These are phyloP conservation scores for Blastomyces parvus DNA, from an alignment of 2,329 filamentous ascomycete species.

Conservation along the genomic window DNA sequence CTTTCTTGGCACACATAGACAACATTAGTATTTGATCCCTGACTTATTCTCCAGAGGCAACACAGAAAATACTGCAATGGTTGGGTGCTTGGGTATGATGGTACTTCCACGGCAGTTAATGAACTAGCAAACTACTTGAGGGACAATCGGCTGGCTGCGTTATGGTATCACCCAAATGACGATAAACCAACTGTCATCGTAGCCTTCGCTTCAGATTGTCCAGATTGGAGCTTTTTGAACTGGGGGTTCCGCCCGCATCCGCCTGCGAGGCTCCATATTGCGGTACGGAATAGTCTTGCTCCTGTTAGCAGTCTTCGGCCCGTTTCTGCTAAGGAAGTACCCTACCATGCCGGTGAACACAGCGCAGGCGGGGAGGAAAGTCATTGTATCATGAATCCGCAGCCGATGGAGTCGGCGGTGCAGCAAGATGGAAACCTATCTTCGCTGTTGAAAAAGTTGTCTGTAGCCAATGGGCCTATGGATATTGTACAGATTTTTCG, in stretches of 20 bases:
- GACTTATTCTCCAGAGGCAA: constrained; percentile 7
- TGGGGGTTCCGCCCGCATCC: not conserved
- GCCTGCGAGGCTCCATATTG: constrained; percentile 11
- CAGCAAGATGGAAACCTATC: not conserved
- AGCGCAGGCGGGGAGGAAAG: not conserved
- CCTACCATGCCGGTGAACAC: not conserved
- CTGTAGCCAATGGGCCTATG: not conserved
- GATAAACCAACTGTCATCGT: constrained; percentile 19
- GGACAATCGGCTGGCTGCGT: constrained; percentile 22
- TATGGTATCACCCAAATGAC: constrained; percentile 19
- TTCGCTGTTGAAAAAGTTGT: not conserved
- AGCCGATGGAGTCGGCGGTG: not conserved
- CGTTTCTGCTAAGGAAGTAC: not conserved
- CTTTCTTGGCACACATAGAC: not conserved
- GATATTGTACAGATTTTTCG: constrained; percentile 13
- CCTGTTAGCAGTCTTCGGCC: constrained; percentile 11
- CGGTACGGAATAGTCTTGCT: constrained; percentile 18
- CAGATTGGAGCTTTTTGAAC: constrained; percentile 23
- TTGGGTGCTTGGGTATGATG: constrained; percentile 28
- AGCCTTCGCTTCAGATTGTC: constrained; percentile 22
- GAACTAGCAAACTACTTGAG: constrained; percentile 23
- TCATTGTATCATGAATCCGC: not conserved
- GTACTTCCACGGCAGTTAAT: constrained; percentile 23
- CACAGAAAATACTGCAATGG: constrained; percentile 21
- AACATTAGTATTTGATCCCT: constrained; percentile 3